Conservation (phyloP, 306 rosid species). For the Ammopiptanthus mongolicus region DNA sequence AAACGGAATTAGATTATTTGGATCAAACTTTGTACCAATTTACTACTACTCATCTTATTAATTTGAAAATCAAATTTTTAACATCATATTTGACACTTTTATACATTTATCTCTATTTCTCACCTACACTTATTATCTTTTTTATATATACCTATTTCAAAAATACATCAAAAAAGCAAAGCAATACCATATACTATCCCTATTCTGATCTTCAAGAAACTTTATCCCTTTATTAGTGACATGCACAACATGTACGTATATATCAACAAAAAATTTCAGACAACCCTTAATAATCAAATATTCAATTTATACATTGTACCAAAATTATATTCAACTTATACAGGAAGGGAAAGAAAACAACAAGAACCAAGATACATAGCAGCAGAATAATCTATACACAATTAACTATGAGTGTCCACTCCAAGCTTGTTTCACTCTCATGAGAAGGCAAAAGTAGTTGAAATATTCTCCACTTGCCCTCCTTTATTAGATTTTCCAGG, state of each 20-base stretch:
- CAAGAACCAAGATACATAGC: neutral
- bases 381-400: slow-evolving; percentile 11
- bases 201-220: too few species aligned
- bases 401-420: neutral
- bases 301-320: slow-evolving; percentile 16
- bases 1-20: too few species aligned
- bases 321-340: slow-evolving; percentile 19
- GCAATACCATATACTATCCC: too few species aligned
- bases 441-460: neutral
- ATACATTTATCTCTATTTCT: too few species aligned
- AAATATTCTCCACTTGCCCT: neutral
- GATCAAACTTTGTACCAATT: neutral
- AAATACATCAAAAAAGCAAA: too few species aligned
- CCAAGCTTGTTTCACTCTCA: neutral
- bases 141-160: too few species aligned
- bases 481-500: slow-evolving; percentile 19
- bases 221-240: neutral
- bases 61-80: too few species aligned
- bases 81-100: too few species aligned
- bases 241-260: neutral
- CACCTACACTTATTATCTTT: too few species aligned
- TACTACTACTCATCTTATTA: too few species aligned
- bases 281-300: neutral
- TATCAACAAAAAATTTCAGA: slow-evolving; percentile 7
- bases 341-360: neutral